Evolutionary conservation across 2,329 filamentous ascomycete genomes (phyloP), one percentile per base, ranked within the genome.

Genomic region (Neonectria magnoliae): DNA sequence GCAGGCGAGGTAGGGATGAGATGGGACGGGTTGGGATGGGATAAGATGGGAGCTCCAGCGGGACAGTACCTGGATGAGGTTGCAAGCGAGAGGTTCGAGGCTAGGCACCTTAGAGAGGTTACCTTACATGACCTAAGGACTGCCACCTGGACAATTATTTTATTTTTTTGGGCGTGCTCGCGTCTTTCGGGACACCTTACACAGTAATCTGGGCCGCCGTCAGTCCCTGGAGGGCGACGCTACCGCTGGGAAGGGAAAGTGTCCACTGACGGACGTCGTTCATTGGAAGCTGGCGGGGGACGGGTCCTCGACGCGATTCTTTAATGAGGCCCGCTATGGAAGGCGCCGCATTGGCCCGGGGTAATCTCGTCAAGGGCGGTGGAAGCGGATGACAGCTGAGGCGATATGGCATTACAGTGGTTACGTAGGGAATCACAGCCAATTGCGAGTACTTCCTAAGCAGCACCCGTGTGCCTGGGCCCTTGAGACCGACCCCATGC

Each of bases 281-380:
- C 47, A 50, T 50, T 50, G 47, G 47, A 48, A 31, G 47, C n/a
- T n/a, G 16, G 16, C 16, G 47, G 47, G 47, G 16, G 25, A 31
- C 16, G 25, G 25, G 27, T 33, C 48, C 42, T 29, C 38, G 20
- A 31, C 60, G 51, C 57, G 48, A 57, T 66, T 55, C 59, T 73
- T 69, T 71, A 69, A 70, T 73, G 65, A 73, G 71, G 72, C 71
- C 71, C 71, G 71, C 70, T 66, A 66, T 65, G 50, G 42, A 70
- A 57, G 54, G 53, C 65, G 70, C 65, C 67, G 70, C 70, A 73
- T 68, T 71, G 70, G 60, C 62, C 68, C 70, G 67, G 70, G 65
- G 70, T 73, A 73, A 73, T 73, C 66, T 73, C 71, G 67, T 58
- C 70, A 73, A 66, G 67, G 66, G 63, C 59, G 59, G 41, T 25